phyloP scores from a whole-genome alignment of 1,139 yeast species.

The Kodamaea derodonti region DNA sequence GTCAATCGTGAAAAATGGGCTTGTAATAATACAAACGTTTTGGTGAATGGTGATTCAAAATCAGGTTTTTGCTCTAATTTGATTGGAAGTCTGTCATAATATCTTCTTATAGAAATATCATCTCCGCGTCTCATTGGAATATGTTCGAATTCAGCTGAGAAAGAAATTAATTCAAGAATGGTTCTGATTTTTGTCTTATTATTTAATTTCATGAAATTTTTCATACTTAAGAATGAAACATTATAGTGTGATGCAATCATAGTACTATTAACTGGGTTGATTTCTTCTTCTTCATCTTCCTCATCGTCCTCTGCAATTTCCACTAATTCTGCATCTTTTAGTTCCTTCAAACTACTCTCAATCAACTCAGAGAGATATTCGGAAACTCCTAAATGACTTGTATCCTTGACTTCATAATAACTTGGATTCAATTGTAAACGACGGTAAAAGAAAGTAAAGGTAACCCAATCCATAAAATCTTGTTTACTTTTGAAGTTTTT shows the following conservation, averaged over 20 bases:
- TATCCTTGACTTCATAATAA: conserved; percentile 72
- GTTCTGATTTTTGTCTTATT: conserved; percentile 57
- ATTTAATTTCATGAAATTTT: conserved; percentile 49
- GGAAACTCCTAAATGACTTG: conserved; percentile 65
- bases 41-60: conserved; percentile 55
- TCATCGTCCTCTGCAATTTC: conserved; percentile 47
- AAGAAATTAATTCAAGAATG: conserved; percentile 61
- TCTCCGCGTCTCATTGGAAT: conserved; percentile 65
- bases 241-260: conserved; percentile 73
- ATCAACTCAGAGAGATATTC: conserved; percentile 80
- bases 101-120: conserved; percentile 37
- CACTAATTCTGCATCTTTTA: conserved; percentile 58
- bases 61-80: conserved; percentile 34
- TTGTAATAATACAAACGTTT: conserved; percentile 73
- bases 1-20: conserved; percentile 71
- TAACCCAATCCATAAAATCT: conserved; percentile 87
- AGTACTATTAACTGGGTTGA: conserved; percentile 65
- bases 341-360: conserved; percentile 66
- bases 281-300: conserved; percentile 40
- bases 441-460: conserved; percentile 79
- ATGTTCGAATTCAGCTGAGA: conserved; percentile 66
- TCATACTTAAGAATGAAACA: conserved; percentile 63
- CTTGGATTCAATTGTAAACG: conserved; percentile 81
- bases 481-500: conserved; percentile 67
- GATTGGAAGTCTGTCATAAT: conserved; percentile 62